Evolutionary conservation across 2,329 filamentous ascomycete species (phyloP).

Genomic region (Biscogniauxia mediterranea): DNA sequence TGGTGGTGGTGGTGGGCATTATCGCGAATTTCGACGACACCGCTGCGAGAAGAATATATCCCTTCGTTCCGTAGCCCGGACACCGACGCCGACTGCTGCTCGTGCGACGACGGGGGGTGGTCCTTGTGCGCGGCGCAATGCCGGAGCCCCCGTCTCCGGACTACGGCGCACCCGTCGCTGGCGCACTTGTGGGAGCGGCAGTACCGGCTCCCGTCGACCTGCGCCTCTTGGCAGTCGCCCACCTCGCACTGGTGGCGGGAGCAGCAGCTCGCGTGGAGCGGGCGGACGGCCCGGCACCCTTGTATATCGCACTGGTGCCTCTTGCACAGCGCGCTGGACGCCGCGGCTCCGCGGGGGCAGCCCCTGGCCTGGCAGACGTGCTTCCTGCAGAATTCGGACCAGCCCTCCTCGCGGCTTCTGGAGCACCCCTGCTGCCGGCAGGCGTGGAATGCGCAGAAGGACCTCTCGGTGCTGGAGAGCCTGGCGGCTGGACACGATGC

Average conservation of each 20-base stretch:
- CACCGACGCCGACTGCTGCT: no score
- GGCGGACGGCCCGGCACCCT: background rate
- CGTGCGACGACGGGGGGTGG: background rate
- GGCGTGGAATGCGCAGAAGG: background rate
- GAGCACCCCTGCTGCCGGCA: background rate
- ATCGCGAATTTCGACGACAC: no score
- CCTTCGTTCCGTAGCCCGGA: no score
- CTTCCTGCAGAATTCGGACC: background rate
- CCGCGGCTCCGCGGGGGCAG: background rate
- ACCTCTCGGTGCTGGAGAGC: background rate
- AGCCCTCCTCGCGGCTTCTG: background rate
- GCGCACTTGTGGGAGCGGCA: slow-evolving; percentile 7
- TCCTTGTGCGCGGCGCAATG: slow-evolving; percentile 6
- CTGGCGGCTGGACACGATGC: background rate
- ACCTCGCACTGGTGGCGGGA: slow-evolving; percentile 4
- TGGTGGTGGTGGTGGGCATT: background rate
- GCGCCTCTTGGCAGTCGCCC: slow-evolving; percentile 2
- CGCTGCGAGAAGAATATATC: no score
- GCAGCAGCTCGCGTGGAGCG: background rate
- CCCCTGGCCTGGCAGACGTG: background rate
- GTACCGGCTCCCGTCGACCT: background rate
- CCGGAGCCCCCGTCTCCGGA: slow-evolving; percentile 1
- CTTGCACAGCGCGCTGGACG: background rate
- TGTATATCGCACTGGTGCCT: background rate
- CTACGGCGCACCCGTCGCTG: background rate